Base-by-base conservation (phyloP, 2,329 filamentous ascomycete genomes). In the Trichoderma afroharzianum region DNA sequence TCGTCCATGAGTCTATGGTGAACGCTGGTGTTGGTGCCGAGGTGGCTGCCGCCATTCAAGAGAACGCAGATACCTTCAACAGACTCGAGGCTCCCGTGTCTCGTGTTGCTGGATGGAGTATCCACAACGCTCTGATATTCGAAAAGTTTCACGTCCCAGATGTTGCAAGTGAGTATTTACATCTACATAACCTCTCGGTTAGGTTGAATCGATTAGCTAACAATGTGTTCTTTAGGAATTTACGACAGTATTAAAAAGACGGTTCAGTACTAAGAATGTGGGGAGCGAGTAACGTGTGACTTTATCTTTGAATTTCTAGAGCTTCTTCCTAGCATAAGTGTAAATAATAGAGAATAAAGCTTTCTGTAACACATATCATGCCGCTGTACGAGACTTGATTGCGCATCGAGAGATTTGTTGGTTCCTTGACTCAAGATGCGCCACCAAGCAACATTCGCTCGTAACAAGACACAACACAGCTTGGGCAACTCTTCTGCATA, bases 1-100 rank as follows among this genome's bases (percentile, higher is more conserved):
- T 98, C 2, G 95, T 98, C 7, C 95, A 98, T 79, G 95, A 98
- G 82, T 91, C 93, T 71, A 97, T 96, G 92, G 87, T 95, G 74
- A 97, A 97, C 77, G 92, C 92, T 7, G 95, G 95, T 15, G 88
- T 97, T 18, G 95, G 95, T 2, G 94, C 95, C 6, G 94, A 97
- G 79, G 91, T 98, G 1, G 93, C 95, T 1, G 93, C 94, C 0
- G 92, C 92, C 1, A 93, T 98, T 66, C 94, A 97, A 80, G 93
- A 96, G 75, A 90, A 92, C 70, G 79, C 83, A 0, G 84, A 87
- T 32, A 95, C 94, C 0, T 98, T 98, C 79, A 80, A 96, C 74
- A 87, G 91, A 4, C 83, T 98, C 32, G 94, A 97, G 78, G 94
- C 95, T 6, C 95, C 95, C 0, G 93, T 98, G 8, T 88, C 91